Base-by-base conservation (phyloP, 257 asterid species). In the Haberlea rhodopensis region DNA sequence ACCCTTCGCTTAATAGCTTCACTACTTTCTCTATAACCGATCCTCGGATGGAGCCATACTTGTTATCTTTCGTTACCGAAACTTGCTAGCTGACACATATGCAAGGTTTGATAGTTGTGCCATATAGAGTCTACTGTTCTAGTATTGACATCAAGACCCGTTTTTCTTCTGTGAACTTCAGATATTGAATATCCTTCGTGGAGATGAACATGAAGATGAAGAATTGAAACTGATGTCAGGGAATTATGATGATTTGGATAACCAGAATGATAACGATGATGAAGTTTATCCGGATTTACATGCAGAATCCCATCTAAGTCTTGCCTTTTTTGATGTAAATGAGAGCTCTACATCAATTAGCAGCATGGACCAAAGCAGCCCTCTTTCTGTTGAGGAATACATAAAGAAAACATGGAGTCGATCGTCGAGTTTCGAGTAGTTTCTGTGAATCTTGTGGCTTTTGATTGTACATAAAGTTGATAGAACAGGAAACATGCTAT, bases 271-370 rank as follows among this genome's bases (percentile, higher is more conserved):
- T 0, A 11, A 40, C 6, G 96, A 89, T 45, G 97, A 91, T 62
- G 97, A 90, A 80, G 96, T 91, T 10, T 88, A 91, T 81, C 95
- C 94, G 25, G 87, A 86, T 77, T 88, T 86, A 45, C 76, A 84
- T 66, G 86, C 90, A 46, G 95, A 82, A 71, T 88, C 97, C 11
- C 95, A 88, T 80, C 71, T 90, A 46, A 74, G 83, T 70, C 85
- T 86, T 27, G 97, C 97, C 3, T 81, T 88, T 32, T 82, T 82
- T 61, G 97, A 86, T 65, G 80, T 87, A 15, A 71, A 73, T 58
- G 91, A 87, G n/a, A 70, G 63, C 48, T 77, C 81, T 10, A 66
- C 89, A 43, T 85, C 95, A 60, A 85, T 81, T 71, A 82, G 94
- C 80, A 90, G 97, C 76, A 55, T 66, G 56, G 94, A 87, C 28